phyloP scores from a whole-genome alignment of 202 grass and related monocot genomes.

The Zizania palustris region DNA sequence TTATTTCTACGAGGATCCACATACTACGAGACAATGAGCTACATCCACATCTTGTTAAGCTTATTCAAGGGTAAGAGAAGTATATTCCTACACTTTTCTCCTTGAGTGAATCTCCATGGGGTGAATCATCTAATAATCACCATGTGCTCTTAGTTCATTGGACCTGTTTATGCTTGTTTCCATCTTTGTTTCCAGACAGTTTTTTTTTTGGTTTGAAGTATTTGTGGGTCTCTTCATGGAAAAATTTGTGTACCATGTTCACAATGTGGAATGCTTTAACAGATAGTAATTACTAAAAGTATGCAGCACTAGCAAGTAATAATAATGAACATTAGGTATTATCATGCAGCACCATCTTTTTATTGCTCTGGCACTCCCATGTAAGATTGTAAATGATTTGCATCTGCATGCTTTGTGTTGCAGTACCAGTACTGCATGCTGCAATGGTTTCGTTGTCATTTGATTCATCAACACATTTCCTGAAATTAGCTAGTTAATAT shows the following conservation, averaged over 20 bases:
- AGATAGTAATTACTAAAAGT: constrained; percentile 7
- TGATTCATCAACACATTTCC: neutral
- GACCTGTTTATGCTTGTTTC: neutral
- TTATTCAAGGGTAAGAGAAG: constrained; percentile 80
- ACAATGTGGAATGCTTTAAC: neutral
- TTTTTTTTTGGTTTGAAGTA: constrained; percentile 14
- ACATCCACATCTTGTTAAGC: constrained; percentile 57
- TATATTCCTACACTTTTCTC: neutral
- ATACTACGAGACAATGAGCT: constrained; percentile 75
- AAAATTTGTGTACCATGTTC: neutral
- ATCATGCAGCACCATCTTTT: too few relatives aligned
- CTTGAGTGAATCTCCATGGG: neutral
- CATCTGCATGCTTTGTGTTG: constrained; percentile 3
- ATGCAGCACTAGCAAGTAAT: neutral
- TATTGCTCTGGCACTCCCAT: neutral
- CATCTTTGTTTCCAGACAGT: neutral
- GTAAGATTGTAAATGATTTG: neutral
- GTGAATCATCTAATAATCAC: constrained; percentile 22
- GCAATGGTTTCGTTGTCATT: neutral
- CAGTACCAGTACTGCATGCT: neutral
- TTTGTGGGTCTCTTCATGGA: too few relatives aligned
- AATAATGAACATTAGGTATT: neutral
- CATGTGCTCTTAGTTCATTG: constrained; percentile 6
- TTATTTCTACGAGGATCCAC: constrained; percentile 79
- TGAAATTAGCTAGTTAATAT: neutral